Base-by-base conservation (phyloP, 1,139 yeast species). In the Saccharomycopsis phalli region DNA sequence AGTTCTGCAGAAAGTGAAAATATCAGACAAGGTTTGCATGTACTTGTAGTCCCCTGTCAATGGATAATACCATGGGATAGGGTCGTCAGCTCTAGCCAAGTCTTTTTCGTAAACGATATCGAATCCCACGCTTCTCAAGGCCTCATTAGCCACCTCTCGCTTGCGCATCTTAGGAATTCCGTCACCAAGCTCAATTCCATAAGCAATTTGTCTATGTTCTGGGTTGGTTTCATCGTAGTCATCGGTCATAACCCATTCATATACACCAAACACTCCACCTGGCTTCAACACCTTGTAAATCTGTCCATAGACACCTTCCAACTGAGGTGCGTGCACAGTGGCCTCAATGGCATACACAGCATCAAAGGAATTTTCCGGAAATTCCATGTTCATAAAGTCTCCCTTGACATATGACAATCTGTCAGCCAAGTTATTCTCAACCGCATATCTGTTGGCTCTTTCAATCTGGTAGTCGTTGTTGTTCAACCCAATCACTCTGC, bases 181-280 rank as follows among this genome's bases (percentile, higher is more conserved):
- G 61, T 91, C 96, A 58, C 98, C 98, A 50, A 91, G 74, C 66
- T 91, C 98, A 56, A 91, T 93, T 60, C 96, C 97, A 63, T 91
- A 91, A 34, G 95, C 93, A 52, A 91, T 83, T 60, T 82, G 82
- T 63, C 96, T 84, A 67, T 91, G 98, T 61, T 79, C 91, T 52
- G 77, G 74, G 63, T 87, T 86, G 49, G 63, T 63, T 65, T 82
- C 95, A 60, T 91, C 98, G 62, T 86, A 93, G 41, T 68, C 72
- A 55, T 88, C 95, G 50, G 97, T 91, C 94, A 91, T 81, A 50
- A 91, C 97, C 98, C 98, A 91, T 67, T 91, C 98, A 68, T 91
- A 91, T 45, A 91, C 97, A 60, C 97, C 98, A 53, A 91, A 91
- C 38, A 72, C 75, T 60, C 98, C 98, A 59, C 98, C 96, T 52